Evolutionary conservation across 179 eudicot genomes (phyloP), one percentile per base, ranked within the genome.

Genomic region (Beta corolliflora): DNA sequence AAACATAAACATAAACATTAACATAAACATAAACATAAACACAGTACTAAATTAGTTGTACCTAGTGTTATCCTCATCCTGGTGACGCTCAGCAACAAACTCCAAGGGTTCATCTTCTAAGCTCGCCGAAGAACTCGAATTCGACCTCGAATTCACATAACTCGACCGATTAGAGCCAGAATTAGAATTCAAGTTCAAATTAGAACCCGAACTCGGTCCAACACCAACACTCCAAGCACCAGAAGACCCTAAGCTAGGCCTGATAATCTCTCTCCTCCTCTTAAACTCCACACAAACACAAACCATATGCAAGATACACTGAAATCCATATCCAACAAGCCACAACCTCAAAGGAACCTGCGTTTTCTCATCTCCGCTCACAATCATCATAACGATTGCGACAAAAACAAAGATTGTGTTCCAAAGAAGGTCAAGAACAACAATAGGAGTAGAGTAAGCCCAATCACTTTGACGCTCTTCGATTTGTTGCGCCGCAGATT

Each of bases 361-460:
- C n/a, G 93, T 86, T 23, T 56, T 29, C 73, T 94, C 98, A 8
- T 75, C 76, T 50, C 82, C 61, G 85, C 94, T 89, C 41, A 87
- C 1, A 31, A 88, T 67, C 82, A 92, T 61, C 53, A 91, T 87
- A 12, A 78, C 79, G 31, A 85, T 67, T 5, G 95, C 86, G 4
- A 87, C 86, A 5, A 77, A 18, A 2, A 93, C 88, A 45, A 93
- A 91, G 0, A 91, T 84, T 3, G 91, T 71, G 89, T 94, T 94
- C 98, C 98, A 92, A 2, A 91, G 7, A 3, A 94, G 90, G 85
- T 94, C 98, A 11, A 94, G 89, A 3, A 83, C 59, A 50, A 94
- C 97, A n/a, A 94, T 73, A 29, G 98, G 97, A 52, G 89, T 87
- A 1, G 99, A 95, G 75, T 92, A 91, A 6, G 98, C 98, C 99